Base-by-base conservation (phyloP, 2,329 filamentous ascomycete species). In the Dothiorella sarmentorum region DNA sequence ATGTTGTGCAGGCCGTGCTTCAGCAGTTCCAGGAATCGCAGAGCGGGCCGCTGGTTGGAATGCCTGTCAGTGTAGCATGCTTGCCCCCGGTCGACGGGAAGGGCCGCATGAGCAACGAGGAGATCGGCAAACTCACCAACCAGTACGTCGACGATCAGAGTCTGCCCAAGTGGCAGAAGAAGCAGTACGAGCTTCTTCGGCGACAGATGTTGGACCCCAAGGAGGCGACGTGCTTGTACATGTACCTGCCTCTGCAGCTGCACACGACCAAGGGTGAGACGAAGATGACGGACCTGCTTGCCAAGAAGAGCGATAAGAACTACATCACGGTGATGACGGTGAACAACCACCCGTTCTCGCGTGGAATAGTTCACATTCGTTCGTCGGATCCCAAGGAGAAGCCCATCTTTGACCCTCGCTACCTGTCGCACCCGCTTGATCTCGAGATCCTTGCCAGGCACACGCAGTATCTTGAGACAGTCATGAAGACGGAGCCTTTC, bases 381-480 rank as follows among this genome's bases (percentile, higher is more conserved):
- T 76, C 73, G 3, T 24, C 70, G 0, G 65, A 75, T 45, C 64
- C 69, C 0, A 59, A 62, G 1, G 67, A 60, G 2, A 61, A 67
- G 11, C 76, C 76, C 0, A 40, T 61, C 1, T 74, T 79, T 44
- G 73, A 80, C 61, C 70, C 73, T 0, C 66, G 67, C 7, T 78
- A 77, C 35, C 67, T 80, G 17, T 69, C 72, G 7, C 73, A 80
- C 57, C 75, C 78, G 0, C 64, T 76, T 2, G 78, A 80, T 57
- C 58, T 74, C 4, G 71, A 78, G 38, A 61, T 79, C 7, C 63
- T 75, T 0, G 72, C 74, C 0, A 67, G 71, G 4, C 69, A 73
- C 33, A 60, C 71, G 4, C 67, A 67, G 15, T 73, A 71, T 43
- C 66, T 75, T 2, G 70, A 76, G 2, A 67, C 6, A 3, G 64